phyloP scores from a whole-genome alignment of 495 filamentous ascomycete genomes.

The Xylaria palmicola region DNA sequence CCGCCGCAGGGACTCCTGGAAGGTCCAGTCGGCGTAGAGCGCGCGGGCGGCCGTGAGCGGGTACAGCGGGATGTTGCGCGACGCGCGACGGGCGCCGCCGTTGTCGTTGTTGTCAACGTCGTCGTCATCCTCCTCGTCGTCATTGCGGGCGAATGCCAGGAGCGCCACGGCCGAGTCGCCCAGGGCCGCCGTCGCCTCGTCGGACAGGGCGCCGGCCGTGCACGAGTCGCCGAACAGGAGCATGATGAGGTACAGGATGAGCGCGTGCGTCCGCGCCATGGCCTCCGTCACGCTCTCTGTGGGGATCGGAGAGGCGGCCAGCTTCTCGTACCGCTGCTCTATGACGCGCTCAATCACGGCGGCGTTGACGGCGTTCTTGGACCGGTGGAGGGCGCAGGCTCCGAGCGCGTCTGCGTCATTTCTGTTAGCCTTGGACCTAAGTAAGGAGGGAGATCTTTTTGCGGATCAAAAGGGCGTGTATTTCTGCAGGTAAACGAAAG shows the following conservation, averaged over 20 bases:
- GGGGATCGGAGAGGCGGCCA: constrained; percentile 37
- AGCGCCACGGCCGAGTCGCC: constrained; percentile 35
- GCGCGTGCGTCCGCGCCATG: constrained; percentile 43
- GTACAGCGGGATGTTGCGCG: constrained; percentile 36
- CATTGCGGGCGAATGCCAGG: background rate
- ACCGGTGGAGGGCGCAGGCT: constrained; percentile 49
- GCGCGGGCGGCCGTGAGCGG: constrained; percentile 35
- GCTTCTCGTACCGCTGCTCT: constrained; percentile 36
- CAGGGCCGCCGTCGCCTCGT: constrained; percentile 38
- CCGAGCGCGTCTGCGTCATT: constrained; percentile 43
- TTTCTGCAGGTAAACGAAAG: background rate
- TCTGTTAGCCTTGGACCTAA: constrained; percentile 6
- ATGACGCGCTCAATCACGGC: constrained; percentile 44
- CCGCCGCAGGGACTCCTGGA: constrained; percentile 48
- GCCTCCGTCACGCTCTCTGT: constrained; percentile 15
- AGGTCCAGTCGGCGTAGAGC: constrained; percentile 46
- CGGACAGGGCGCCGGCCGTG: constrained; percentile 36
- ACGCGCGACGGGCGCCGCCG: constrained; percentile 26
- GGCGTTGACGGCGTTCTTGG: constrained; percentile 46
- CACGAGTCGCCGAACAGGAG: constrained; percentile 51
- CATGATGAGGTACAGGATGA: constrained; percentile 55
- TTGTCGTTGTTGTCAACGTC: constrained; percentile 16
- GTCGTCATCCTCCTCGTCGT: constrained; percentile 13
- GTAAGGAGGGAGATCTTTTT: too few relatives aligned
- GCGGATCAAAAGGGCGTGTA: background rate